Conservation (phyloP, 352 stramenopile genomes). For the Phytophthora sansomeana region DNA sequence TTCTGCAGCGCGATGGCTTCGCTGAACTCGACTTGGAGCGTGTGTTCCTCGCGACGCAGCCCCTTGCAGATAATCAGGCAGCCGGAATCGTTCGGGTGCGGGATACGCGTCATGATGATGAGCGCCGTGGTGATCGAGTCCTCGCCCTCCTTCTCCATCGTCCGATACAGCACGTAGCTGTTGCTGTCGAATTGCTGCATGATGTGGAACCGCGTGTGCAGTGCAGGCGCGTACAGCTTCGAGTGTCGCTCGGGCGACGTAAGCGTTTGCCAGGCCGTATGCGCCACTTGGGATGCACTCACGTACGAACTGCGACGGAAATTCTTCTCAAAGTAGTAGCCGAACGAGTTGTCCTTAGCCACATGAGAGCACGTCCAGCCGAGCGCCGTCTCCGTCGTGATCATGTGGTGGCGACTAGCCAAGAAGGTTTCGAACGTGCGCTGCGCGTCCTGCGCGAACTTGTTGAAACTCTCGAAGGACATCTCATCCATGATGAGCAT, state of each 20-base stretch:
- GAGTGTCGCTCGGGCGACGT: constrained; percentile 52
- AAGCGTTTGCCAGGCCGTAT: constrained; percentile 55
- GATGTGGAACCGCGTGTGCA: constrained; percentile 64
- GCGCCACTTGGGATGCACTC: constrained; percentile 37
- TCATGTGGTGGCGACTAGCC: constrained; percentile 53
- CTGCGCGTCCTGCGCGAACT: constrained; percentile 53
- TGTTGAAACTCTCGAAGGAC: constrained; percentile 56
- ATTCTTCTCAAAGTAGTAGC: constrained; percentile 66
- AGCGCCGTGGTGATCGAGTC: constrained; percentile 66
- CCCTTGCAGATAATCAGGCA: constrained; percentile 66
- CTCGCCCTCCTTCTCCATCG: constrained; percentile 67
- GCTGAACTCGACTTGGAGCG: constrained; percentile 53
- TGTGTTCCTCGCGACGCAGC: constrained; percentile 57
- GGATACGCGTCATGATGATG: constrained; percentile 65
- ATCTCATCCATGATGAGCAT: constrained; percentile 73
- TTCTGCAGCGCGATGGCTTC: constrained; percentile 56
- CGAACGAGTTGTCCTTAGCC: constrained; percentile 56
- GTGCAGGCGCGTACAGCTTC: constrained; percentile 58
- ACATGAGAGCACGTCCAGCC: constrained; percentile 61
- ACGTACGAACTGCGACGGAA: constrained; percentile 33
- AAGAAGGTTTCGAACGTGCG: constrained; percentile 52
- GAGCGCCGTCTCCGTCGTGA: constrained; percentile 55
- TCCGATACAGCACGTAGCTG: constrained; percentile 62
- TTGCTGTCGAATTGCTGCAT: constrained; percentile 66
- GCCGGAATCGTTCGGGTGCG: constrained; percentile 39